Evolutionary conservation across 1,284 basidiomycete species (phyloP), one percentile per base, ranked within the genome.

Genomic region (Ceratobasidium sp.): DNA sequence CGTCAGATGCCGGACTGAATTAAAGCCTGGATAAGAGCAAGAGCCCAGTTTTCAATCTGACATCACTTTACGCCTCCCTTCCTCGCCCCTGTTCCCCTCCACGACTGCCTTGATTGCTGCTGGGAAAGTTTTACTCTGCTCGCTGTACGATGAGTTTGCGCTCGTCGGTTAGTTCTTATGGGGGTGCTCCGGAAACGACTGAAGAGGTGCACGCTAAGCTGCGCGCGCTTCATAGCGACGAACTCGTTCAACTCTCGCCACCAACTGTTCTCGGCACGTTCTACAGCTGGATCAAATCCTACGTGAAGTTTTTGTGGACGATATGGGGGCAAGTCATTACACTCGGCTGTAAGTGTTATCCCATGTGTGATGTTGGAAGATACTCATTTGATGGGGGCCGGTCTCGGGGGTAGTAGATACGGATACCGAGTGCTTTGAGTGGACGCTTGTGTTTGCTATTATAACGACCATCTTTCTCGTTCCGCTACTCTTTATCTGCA

Each of bases 51-150:
- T 32, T 47, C 21, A 16, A 14, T 28, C 59, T 73, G 54, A 69
- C 54, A 55, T 49, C 47, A 58, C 14, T 18, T n/a, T 44, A 38
- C 47, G 16, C 54, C 32, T 47, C 47, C 41, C 72, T 6, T 44
- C 63, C 32, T 16, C 43, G 44, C 28, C 38, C 62, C 75, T 73
- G 23, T 78, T 76, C 71, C 78, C 79, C 30, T 73, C 73, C 73
- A 75, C 76, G 5, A 76, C 75, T n/a, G n/a, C n/a, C n/a, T n/a
- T n/a, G n/a, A n/a, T n/a, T n/a, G n/a, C n/a, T n/a, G n/a, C n/a
- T 38, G 35, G 11, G 35, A 38, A 8, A 75, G 75, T 38, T 38
- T 38, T 38, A 11, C 35, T 38, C 35, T 38, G 11, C 35, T 38
- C 11, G 35, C 35, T 38, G 35, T 11, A 38, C 35, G 35, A 38